Percentiles rank a stretch among this genome's conserved stretches.
phyloP scores from a whole-genome alignment of 768 basidiomycete species.

The Leccinum sublutescens region DNA sequence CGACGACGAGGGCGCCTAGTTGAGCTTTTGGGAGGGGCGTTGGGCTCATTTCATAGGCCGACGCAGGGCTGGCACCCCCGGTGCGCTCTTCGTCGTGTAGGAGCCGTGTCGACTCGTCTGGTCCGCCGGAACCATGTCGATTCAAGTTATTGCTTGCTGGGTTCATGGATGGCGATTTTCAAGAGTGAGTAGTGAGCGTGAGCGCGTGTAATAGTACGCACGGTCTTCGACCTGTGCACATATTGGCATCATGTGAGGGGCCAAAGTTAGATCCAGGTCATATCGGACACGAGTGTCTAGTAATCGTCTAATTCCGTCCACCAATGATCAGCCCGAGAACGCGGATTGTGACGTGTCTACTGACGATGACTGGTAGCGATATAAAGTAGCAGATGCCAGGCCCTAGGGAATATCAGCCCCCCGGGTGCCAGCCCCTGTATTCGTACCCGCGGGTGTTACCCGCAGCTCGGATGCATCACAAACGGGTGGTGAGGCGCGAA shows the following conservation, averaged over 20 bases:
- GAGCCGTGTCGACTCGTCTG: slow-evolving; percentile 4
- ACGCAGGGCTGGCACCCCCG: background rate
- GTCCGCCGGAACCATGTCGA: background rate
- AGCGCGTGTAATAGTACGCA: background rate
- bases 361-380: background rate
- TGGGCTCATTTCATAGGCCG: background rate
- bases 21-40: slow-evolving; percentile 5
- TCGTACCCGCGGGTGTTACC: background rate
- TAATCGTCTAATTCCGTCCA: background rate
- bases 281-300: background rate
- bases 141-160: background rate
- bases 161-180: background rate
- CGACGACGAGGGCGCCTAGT: background rate
- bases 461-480: no score
- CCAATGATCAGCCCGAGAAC: background rate
- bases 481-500: background rate
- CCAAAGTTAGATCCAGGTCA: background rate
- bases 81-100: background rate
- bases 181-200: background rate
- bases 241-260: background rate
- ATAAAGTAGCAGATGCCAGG: background rate
- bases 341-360: background rate
- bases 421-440: background rate
- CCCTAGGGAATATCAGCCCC: background rate
- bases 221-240: background rate